Percentiles rank a stretch among this genome's conserved stretches.
Evolutionary conservation across 2,329 filamentous ascomycete genomes (phyloP).

Genomic region (Cercospora sp.): DNA sequence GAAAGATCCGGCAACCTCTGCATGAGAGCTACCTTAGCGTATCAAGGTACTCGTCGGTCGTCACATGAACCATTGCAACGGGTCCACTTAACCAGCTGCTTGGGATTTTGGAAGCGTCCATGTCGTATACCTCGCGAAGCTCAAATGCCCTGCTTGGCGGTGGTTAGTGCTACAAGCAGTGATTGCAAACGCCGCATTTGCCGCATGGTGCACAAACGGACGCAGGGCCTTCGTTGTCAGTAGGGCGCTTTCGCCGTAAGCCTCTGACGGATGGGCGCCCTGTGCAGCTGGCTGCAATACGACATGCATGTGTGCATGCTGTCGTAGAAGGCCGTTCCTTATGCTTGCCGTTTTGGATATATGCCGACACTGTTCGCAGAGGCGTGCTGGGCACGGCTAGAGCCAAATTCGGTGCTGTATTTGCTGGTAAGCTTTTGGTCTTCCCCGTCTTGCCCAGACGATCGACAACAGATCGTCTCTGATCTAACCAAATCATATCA

Average conservation of each 20-base stretch:
- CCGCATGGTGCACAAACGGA: neutral
- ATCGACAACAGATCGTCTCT: constrained; percentile 6
- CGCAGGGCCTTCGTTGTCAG: neutral
- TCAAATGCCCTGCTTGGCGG: neutral
- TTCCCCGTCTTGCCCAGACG: constrained; percentile 9
- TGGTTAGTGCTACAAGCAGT: neutral
- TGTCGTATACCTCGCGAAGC: neutral
- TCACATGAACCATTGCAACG: neutral
- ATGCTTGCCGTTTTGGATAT: neutral
- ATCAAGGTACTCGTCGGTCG: neutral
- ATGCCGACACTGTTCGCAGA: neutral
- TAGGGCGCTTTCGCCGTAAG: neutral
- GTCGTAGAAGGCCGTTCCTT: neutral
- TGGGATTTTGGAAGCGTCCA: neutral
- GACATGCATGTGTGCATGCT: neutral
- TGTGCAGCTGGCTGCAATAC: neutral
- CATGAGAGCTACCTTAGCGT: neutral
- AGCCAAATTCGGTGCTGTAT: neutral
- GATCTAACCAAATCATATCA: neutral
- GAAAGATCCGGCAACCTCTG: neutral
- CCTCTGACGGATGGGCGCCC: neutral
- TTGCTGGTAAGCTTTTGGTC: neutral
- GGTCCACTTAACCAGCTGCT: neutral
- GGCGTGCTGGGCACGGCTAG: constrained; percentile 6
- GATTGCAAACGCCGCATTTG: neutral